Base-by-base conservation (phyloP, 805 yeast species). In the Saccharomyces kudriavzevii region DNA sequence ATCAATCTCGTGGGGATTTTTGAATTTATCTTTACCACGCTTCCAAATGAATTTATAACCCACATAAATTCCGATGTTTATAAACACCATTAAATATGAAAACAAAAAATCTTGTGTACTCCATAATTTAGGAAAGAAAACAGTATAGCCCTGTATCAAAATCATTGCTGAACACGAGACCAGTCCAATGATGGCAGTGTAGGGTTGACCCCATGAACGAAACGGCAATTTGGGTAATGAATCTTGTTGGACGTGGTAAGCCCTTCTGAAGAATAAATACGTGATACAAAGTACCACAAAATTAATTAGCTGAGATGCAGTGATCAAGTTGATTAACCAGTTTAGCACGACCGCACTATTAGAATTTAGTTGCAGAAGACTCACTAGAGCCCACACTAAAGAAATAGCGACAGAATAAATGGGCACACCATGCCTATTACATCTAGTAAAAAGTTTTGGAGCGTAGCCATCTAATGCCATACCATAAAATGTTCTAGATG, bases 241-340 rank as follows among this genome's bases (percentile, higher is more conserved):
- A 79, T 74, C 65, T 74, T 78, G 28, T 60, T 87, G 89, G 1
- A 74, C 79, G 40, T 65, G 59, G 58, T 81, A 75, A 1, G 86
- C 89, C 51, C 77, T 74, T 65, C 81, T 78, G 71, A 86, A 87
- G 54, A 82, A 77, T 45, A 84, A 59, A 64, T 80, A 87, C 25
- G 86, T 80, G 47, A 76, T 66, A 60, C 82, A 73, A 63, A 86
- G 80, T 54, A 77, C 73, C 51, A 76, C 73, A 70, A 81, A 85
- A 65, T 81, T 84, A 62, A 78, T 77, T 65, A 83, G 75, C 64
- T 84, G 89, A 30, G 86, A 84, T 40, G 82, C 81, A 3, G 94
- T 85, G 50, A 84, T 84, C 54, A 87, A 70, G 60, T 85, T 84
- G 54, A 85, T 79, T 50, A 87, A 74, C 91, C 92, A 87, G 61